Base-by-base conservation (phyloP, 305 asterid species). In the Lippia alba region DNA sequence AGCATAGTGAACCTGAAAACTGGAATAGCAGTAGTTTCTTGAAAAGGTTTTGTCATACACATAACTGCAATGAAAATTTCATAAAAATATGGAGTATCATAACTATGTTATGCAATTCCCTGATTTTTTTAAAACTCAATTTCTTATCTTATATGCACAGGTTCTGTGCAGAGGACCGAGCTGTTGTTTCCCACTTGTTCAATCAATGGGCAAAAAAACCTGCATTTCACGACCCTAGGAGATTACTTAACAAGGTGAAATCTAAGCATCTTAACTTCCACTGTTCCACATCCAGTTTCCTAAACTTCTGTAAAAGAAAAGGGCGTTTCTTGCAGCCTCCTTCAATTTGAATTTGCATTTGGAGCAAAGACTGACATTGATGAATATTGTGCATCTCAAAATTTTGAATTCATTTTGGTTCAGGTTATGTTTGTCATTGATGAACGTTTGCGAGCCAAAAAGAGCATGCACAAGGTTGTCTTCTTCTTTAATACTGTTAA, bases 151-250 rank as follows among this genome's bases (percentile, higher is more conserved):
- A 44, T 58, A 30, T 64, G 65, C 62, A 48, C 83, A 94, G 99
- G 86, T 94, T 94, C 75, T 73, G 61, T 63, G 72, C 83, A 39
- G 98, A 94, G 69, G 82, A 85, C 70, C 84, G 98, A 74, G 89
- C 88, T 49, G 84, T 84, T 16, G 88, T 94, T 66, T 94, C 99
- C 60, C 99, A 84, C 81, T 64, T 94, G 65, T 91, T 94, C 79
- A 96, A 85, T 80, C 85, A 91, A 66, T 94, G 99, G 99, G 99
- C 98, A 36, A 94, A 88, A 79, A 94, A 86, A 68, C 87, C 99
- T 54, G 99, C 99, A 74, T 94, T 94, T 84, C 92, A 85, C 70
- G 96, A 94, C 62, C 96, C 97, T 56, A 91, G 86, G 86, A 88
- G 99, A 84, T 79, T 94, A 71, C 96, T 94, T 73, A 87, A 70